A percentile compares a stretch with the other conserved stretches of the same genome.
Evolutionary conservation across 768 basidiomycete genomes (phyloP).

Genomic region (Hericium alpestre): DNA sequence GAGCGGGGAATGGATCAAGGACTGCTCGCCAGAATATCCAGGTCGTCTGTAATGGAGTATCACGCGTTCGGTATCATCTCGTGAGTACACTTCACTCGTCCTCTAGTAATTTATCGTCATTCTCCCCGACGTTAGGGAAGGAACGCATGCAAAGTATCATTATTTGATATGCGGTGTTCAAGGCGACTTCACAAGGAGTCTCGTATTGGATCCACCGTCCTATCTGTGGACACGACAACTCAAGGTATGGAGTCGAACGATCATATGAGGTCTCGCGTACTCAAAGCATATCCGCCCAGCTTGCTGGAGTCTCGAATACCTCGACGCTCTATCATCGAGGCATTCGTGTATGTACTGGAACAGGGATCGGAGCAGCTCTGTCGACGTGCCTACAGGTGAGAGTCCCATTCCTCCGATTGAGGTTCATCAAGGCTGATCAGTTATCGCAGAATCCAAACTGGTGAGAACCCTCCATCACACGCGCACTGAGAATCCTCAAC

Average conservation of each 20-base stretch:
- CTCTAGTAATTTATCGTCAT: neutral
- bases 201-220: conserved; percentile 60
- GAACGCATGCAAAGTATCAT: conserved; percentile 62
- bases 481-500: neutral
- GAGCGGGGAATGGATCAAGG: conserved; percentile 80
- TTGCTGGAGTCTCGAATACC: conserved; percentile 73
- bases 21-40: conserved; percentile 62
- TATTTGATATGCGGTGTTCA: conserved; percentile 78
- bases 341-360: conserved; percentile 74
- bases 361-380: conserved; percentile 70
- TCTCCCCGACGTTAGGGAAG: conserved; percentile 37
- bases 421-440: neutral
- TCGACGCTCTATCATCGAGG: conserved; percentile 72
- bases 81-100: conserved; percentile 27
- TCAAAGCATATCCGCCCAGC: conserved; percentile 27
- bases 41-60: conserved; percentile 67
- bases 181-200: conserved; percentile 67
- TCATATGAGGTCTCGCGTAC: conserved; percentile 1
- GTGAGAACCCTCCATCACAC: conserved; percentile 26
- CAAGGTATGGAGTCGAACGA: conserved; percentile 36
- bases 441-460: conserved; percentile 57
- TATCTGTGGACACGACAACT: conserved; percentile 71
- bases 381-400: conserved; percentile 35
- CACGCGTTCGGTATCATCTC: conserved; percentile 75
- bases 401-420: neutral